Evolutionary conservation across 805 yeast species (phyloP), one percentile per base, ranked within the genome.

Genomic region (Saccharomycopsis sp.): DNA sequence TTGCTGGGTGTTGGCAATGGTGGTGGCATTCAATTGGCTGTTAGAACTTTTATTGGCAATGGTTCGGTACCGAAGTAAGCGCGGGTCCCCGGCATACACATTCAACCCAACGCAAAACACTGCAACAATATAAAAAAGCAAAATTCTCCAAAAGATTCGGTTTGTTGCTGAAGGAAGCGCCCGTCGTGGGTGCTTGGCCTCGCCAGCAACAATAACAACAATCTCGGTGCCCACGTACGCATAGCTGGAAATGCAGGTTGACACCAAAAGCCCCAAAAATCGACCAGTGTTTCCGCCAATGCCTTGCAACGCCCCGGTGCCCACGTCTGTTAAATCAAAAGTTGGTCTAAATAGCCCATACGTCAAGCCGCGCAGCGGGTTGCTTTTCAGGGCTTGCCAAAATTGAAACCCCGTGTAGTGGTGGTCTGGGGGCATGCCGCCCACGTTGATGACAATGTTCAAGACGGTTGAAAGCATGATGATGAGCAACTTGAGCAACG

Each of bases 161-260:
- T 69, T 76, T 3, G 89, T 81, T 1, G 92, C 92, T 9, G 78
- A 69, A 1, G 94, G 94, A n/a, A 84, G 64, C 0, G 92, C 77
- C 46, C 69, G 73, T 50, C 94, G 64, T 4, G 95, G 94, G 50
- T 82, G 78, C 46, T 78, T 65, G 13, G 88, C 83, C 57, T 84
- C 95, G 57, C 88, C 85, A 5, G 92, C 86, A 2, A 89, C 89
- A 42, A 83, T 74, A 48, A 83, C 77, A 13, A 85, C 88, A 56
- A 80, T 76, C 50, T 84, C 94, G 1, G 88, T 80, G 0, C 94
- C 94, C 35, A 82, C 77, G 53, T 78, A 84, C 0, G 94, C 81
- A 57, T 79, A 84, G 0, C 83, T 67, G 0, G 87, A 77, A 16
- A 77, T 73, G 35, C 76, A 59, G 6, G 77, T 61, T 1, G 86